Evolutionary conservation across 2,329 filamentous ascomycete species (phyloP), one percentile per base, ranked within the genome.

Genomic region (Fusarium nurragi): DNA sequence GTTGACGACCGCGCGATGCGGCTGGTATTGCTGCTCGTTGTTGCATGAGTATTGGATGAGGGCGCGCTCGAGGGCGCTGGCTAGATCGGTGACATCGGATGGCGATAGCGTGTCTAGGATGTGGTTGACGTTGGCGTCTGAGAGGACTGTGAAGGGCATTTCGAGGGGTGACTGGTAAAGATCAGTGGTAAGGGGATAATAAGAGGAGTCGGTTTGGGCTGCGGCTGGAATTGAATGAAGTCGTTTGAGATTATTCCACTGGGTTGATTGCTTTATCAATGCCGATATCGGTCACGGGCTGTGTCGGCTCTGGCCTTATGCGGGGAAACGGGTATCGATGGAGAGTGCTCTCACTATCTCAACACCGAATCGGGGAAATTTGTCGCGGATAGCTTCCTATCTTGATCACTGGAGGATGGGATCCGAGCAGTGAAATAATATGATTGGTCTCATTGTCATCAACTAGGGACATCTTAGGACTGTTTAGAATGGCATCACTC

Each of bases 11-110:
- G 86, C 89, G 37, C 87, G 81, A 54, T 84, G 81, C 1, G 88
- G 88, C 60, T 91, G 88, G 61, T 86, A 88, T 32, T 85, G 78
- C 34, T 84, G 81, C 53, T 89, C 86, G 22, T 81, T 84, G 5
- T 85, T 83, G 14, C 86, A 88, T 0, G 87, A 90, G 70, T 90
- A 91, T 13, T 62, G 60, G 1, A 69, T 53, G 22, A 72, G 70
- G 8, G 70, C 66, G 4, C 45, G 25, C 16, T 71, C 54, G 0
- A 72, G 68, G 3, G 68, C 57, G 6, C 34, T 41, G 13, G 67
- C 57, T 6, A 72, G 56, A 4, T 45, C 59, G 0, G 54, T 21
- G 1, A 71, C 60, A n/a, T 72, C 69, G 2, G 54, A 44, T 4
- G 61, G 43, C 3, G 66, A 57, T 12, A 72, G 45, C 6, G 45